phyloP scores from a whole-genome alignment of 768 basidiomycete genomes.

The Kwoniella sp. region DNA sequence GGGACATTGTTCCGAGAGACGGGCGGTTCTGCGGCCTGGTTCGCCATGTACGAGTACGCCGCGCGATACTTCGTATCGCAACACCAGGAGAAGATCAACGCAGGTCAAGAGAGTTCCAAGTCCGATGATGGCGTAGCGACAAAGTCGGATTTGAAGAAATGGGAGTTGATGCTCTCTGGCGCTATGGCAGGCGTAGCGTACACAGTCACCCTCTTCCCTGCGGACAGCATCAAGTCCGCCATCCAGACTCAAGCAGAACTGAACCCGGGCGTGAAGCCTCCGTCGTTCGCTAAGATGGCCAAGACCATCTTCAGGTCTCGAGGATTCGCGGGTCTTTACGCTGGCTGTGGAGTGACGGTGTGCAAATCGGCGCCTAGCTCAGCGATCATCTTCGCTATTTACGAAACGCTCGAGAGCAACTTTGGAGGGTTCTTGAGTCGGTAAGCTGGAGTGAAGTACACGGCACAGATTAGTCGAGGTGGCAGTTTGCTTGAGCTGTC shows the following conservation, averaged over 20 bases:
- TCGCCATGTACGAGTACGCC: slow-evolving; percentile 79
- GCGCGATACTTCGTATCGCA: slow-evolving; percentile 65
- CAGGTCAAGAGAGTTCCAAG: background rate
- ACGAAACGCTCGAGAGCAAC: slow-evolving; percentile 69
- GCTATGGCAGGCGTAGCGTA: slow-evolving; percentile 83
- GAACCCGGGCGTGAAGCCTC: slow-evolving; percentile 24
- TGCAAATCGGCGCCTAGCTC: slow-evolving; percentile 82
- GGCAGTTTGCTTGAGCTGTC: too few relatives aligned
- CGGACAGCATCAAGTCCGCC: slow-evolving; percentile 89
- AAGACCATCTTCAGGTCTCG: slow-evolving; percentile 71
- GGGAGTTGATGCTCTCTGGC: slow-evolving; percentile 83
- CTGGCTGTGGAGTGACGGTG: slow-evolving; percentile 89
- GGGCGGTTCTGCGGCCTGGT: slow-evolving; percentile 89
- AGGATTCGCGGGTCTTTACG: slow-evolving; percentile 78
- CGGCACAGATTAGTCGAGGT: too few relatives aligned
- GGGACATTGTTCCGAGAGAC: slow-evolving; percentile 92
- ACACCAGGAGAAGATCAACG: slow-evolving; percentile 51
- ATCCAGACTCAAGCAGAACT: slow-evolving; percentile 94
- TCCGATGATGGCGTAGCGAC: slow-evolving; percentile 4
- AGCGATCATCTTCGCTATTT: slow-evolving; percentile 90
- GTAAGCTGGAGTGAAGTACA: too few relatives aligned
- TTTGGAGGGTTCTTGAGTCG: slow-evolving; percentile 59
- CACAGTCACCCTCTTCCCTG: slow-evolving; percentile 89
- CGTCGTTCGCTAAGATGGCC: slow-evolving; percentile 59
- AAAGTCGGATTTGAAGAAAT: slow-evolving; percentile 65